Evolutionary conservation across 2,329 filamentous ascomycete genomes (phyloP), one percentile per base, ranked within the genome.

Genomic region (Botrytis deweyae): DNA sequence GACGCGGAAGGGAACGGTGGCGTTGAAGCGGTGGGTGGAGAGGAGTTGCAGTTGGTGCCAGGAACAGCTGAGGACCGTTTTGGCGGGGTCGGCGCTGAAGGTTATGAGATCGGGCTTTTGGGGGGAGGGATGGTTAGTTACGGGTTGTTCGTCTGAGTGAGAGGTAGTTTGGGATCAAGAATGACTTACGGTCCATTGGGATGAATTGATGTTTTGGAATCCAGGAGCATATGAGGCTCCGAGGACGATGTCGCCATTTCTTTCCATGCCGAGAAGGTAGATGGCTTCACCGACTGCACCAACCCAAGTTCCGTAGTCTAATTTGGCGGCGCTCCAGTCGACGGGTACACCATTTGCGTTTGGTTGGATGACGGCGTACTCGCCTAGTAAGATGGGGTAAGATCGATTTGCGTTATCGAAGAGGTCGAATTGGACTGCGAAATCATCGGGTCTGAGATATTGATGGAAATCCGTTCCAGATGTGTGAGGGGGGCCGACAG

Each of bases 11-110:
- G 73, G 73, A 10, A 73, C 73, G 49, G 65, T 74, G 46, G 64
- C 25, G 4, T 52, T 66, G 40, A 42, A 73, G 22, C 71, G 71
- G 71, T 63, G 33, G 8, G 22, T 73, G 18, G 73, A 74, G 18
- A 74, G 40, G 10, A 74, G 73, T 44, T 70, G 36, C 3, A 73
- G 22, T 63, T 68, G 63, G n/a, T 75, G 72, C 33, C 49, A 75
- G 16, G 58, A 65, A 5, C 85, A 87, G 1, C 85, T 87, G 18
- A 82, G 82, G 1, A 86, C 87, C 0, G 86, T 87, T 78, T 86
- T 74, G 0, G 82, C 81, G 0, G 85, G 82, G 70, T 87, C 84
- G 4, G 79, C 77, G 4, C 74, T 78, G 76, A 80, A 80, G 22
- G 78, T 76, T 16, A 80, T 76, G 8, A 80, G 74, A 62, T 80